A percentile compares a stretch with the other conserved stretches of the same genome.
phyloP scores from a whole-genome alignment of 345 rosid genomes.

The Eutrema heterophyllum region DNA sequence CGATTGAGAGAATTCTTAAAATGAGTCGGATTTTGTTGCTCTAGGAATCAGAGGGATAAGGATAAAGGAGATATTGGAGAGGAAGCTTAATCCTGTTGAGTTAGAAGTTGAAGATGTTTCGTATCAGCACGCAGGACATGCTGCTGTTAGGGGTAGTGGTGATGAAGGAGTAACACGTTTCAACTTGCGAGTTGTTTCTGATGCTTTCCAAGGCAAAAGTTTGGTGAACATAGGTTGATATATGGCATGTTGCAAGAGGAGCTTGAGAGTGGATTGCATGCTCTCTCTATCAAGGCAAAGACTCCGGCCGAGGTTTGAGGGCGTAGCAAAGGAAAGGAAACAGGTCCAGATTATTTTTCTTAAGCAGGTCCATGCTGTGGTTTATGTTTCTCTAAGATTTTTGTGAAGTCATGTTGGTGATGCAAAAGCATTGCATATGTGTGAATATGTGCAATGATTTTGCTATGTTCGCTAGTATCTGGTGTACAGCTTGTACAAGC shows the following conservation, averaged over 20 bases:
- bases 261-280: not conserved
- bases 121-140: not conserved
- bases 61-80: slow-evolving; percentile 48
- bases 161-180: slow-evolving; percentile 4
- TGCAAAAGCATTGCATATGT: not conserved
- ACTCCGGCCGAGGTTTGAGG: not conserved
- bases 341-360: too few species aligned
- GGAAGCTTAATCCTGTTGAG: slow-evolving; percentile 50
- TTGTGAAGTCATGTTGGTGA: not conserved
- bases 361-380: not conserved
- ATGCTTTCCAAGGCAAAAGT: slow-evolving; percentile 7
- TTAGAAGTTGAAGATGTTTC: slow-evolving; percentile 47
- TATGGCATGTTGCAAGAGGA: slow-evolving; percentile 1
- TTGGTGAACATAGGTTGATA: slow-evolving; percentile 2
- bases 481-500: not conserved
- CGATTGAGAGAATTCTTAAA: not conserved
- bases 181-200: not conserved
- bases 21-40: not conserved
- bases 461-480: not conserved
- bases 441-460: not conserved
- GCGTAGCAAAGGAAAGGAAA: too few species aligned
- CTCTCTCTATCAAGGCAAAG: slow-evolving; percentile 3
- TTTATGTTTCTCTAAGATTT: not conserved
- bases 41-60: slow-evolving; percentile 64
- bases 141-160: not conserved